Conservation (phyloP, 2,329 filamentous ascomycete genomes). For the Colletotrichum tamarilloi region DNA sequence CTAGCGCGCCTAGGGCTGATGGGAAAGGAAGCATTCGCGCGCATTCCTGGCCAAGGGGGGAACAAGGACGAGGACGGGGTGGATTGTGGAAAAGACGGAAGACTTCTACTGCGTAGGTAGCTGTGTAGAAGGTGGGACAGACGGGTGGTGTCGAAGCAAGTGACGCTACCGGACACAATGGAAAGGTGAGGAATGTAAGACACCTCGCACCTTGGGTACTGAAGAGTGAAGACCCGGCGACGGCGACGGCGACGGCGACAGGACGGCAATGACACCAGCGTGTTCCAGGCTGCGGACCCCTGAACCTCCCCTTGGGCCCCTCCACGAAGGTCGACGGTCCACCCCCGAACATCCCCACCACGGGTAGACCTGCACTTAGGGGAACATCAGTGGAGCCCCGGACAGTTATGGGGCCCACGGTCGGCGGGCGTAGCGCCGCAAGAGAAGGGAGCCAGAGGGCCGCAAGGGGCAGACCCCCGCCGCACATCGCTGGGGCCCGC, state of each 20-base stretch:
- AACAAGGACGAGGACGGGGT: not conserved
- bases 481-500: constrained; percentile 3
- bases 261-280: constrained; percentile 8
- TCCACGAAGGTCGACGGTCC: not conserved
- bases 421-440: not conserved
- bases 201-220: too few species aligned
- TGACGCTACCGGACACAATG: not conserved
- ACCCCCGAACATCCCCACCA: constrained; percentile 1
- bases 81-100: too few species aligned
- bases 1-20: not conserved
- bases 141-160: not conserved
- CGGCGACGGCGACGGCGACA: not conserved
- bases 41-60: constrained; percentile 7
- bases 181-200: not conserved
- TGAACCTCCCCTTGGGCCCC: not conserved
- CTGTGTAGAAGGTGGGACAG: not conserved
- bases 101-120: too few species aligned
- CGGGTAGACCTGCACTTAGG: constrained; percentile 36
- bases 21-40: not conserved
- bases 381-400: constrained; percentile 27
- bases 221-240: too few species aligned
- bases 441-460: too few species aligned
- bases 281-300: constrained; percentile 19
- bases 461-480: not conserved
- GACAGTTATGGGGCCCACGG: not conserved